These are phyloP conservation scores for Scenedesmus sp. DNA, from an alignment of 163 green algal genomes.

Conservation along the genomic window DNA sequence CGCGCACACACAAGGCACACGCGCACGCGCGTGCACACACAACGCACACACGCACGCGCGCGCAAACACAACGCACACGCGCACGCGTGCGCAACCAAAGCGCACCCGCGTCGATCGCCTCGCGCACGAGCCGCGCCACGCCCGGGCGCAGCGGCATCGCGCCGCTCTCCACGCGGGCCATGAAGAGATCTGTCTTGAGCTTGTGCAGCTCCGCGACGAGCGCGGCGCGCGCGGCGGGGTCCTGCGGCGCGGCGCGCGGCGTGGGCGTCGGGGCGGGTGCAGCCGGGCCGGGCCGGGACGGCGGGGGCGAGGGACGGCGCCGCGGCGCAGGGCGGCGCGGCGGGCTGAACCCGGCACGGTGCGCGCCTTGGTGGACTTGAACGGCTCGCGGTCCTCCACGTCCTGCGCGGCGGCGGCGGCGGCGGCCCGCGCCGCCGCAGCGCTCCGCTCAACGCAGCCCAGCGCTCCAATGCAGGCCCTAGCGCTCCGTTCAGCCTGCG, in stretches of 20 bases:
- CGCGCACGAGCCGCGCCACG: conserved; percentile 79
- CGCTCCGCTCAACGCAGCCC: neutral
- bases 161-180: conserved; percentile 90
- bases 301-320: too few relatives aligned
- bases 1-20: too few relatives aligned
- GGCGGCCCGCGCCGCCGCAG: conserved; percentile 3
- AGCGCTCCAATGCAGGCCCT: neutral
- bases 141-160: conserved; percentile 93
- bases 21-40: too few relatives aligned
- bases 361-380: conserved; percentile 69
- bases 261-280: too few relatives aligned
- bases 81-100: too few relatives aligned
- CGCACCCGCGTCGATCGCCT: conserved; percentile 38
- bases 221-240: conserved; percentile 65
- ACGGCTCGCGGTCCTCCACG: conserved; percentile 71
- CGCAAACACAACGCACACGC: too few relatives aligned
- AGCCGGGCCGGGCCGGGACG: too few relatives aligned
- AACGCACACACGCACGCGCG: too few relatives aligned
- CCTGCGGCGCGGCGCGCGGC: too few relatives aligned
- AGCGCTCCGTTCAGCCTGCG: too few relatives aligned
- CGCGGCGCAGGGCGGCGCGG: too few relatives aligned
- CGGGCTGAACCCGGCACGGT: neutral
- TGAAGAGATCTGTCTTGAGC: conserved; percentile 97
- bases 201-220: conserved; percentile 91
- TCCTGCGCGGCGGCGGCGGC: conserved; percentile 51